Percentiles rank a stretch among this genome's conserved stretches.
phyloP scores from a whole-genome alignment of 2,329 filamentous ascomycete genomes.

The Aspergillus japonicus region DNA sequence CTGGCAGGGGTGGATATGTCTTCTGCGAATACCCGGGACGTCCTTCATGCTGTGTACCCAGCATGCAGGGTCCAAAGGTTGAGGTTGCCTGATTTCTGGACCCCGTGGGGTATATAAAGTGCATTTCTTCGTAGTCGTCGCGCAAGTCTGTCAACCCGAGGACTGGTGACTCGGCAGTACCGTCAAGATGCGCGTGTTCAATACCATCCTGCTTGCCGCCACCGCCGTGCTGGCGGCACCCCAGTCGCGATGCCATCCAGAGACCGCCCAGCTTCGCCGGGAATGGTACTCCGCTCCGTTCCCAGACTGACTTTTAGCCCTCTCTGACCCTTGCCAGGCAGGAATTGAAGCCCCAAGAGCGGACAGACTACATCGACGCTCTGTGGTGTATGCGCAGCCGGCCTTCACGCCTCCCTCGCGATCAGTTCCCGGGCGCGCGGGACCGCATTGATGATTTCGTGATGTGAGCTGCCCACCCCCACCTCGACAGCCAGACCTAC shows the following conservation, averaged over 20 bases:
- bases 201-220: background rate
- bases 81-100: too few species aligned
- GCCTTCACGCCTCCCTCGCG: constrained; percentile 19
- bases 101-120: background rate
- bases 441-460: constrained; percentile 31
- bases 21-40: too few species aligned
- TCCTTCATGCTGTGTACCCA: too few species aligned
- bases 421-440: constrained; percentile 24
- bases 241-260: constrained; percentile 1
- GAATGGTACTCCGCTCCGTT: constrained; percentile 9
- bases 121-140: background rate
- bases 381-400: constrained; percentile 23
- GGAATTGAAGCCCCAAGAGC: constrained; percentile 16
- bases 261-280: constrained; percentile 1
- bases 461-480: constrained; percentile 19
- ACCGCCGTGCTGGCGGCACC: background rate
- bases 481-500: background rate
- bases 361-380: constrained; percentile 27
- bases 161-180: background rate
- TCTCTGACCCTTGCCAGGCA: constrained; percentile 16
- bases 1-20: too few species aligned
- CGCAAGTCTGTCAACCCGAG: background rate
- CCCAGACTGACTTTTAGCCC: background rate
- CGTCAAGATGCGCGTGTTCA: background rate
- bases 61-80: too few species aligned